Base-by-base conservation (phyloP, 306 rosid species). In the Lotus japonicus region DNA sequence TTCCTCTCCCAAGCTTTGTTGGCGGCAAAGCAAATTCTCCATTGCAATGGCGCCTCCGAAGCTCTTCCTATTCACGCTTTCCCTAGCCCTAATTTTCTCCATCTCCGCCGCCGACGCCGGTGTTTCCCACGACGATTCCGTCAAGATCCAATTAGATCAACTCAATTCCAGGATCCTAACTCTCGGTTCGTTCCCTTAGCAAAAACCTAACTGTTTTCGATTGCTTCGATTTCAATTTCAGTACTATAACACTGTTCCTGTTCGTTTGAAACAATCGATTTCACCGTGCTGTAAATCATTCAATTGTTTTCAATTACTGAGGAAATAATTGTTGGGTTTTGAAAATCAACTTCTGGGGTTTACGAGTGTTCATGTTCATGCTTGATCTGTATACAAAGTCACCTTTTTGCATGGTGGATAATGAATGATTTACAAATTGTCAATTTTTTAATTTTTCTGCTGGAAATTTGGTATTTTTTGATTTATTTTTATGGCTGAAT, bases 31-130 rank as follows among this genome's bases (percentile, higher is more conserved):
- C 74, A 72, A 67, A 16, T 6, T 81, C 72, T 83, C 66, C 59
- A 10, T 61, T 69, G 52, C 58, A 64, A 94, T 95, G 99, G 90
- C 97, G 88, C 82, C 84, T 69, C 52, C 84, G 60, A 94, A 84
- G 84, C 79, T 86, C 2, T 68, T 31, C 79, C 14, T 31, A 48
- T 74, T 88, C 2, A 72, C 58, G 33, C 26, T 88, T 69, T 73
- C 85, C 42, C 41, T 87, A n/a, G 77, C 89, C 84, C 87, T 95
- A 69, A 52, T 85, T 66, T 66, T 73, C 78, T 16, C 73, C 9
- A 52, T 45, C 48, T 77, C 58, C 41, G 38, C 73, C 51, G 90
- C 89, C 54, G 91, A 78, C 13, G 44, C 74, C 57, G 76, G 84
- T 42, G 90, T 55, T 63, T 80, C 88, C 15, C 36, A 31, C 7